Conservation (phyloP, 257 asterid genomes). For the Thymus quinquecostatus region DNA sequence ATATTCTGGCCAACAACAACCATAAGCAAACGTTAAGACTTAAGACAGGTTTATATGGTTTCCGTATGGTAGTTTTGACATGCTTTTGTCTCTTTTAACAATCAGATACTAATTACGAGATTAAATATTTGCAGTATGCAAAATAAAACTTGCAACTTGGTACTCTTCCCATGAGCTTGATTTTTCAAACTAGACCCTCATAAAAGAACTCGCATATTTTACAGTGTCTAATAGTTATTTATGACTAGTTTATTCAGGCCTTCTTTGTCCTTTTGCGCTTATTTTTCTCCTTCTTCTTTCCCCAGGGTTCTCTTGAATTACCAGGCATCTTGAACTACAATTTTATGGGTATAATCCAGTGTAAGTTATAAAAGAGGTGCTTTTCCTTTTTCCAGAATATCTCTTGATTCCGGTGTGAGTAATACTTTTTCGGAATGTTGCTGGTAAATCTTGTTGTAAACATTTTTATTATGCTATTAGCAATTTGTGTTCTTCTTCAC, state of each 20-base stretch:
- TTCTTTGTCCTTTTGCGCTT: not conserved
- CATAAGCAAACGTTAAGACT: not conserved
- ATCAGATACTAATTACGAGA: not conserved
- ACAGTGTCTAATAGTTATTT: not conserved
- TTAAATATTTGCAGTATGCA: not conserved
- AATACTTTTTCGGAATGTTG: not conserved
- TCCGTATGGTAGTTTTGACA: not conserved
- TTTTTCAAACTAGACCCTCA: not conserved
- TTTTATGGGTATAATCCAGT: constrained; percentile 28
- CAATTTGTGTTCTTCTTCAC: not conserved
- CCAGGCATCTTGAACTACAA: constrained; percentile 20
- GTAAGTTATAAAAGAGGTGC: constrained; percentile 21
- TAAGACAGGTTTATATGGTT: not conserved
- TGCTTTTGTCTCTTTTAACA: not conserved
- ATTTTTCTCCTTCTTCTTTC: not conserved
- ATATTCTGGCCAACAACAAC: not conserved
- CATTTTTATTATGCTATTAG: not conserved
- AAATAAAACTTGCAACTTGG: constrained; percentile 11
- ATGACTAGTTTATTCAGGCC: not conserved
- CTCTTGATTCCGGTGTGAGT: not conserved
- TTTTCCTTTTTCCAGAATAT: not conserved
- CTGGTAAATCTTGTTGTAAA: not conserved
- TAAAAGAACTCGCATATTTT: not conserved
- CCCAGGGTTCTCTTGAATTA: constrained; percentile 29
- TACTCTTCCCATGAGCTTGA: not conserved